Conservation (phyloP, 1,284 basidiomycete genomes). For the Heterobasidion occidentale region DNA sequence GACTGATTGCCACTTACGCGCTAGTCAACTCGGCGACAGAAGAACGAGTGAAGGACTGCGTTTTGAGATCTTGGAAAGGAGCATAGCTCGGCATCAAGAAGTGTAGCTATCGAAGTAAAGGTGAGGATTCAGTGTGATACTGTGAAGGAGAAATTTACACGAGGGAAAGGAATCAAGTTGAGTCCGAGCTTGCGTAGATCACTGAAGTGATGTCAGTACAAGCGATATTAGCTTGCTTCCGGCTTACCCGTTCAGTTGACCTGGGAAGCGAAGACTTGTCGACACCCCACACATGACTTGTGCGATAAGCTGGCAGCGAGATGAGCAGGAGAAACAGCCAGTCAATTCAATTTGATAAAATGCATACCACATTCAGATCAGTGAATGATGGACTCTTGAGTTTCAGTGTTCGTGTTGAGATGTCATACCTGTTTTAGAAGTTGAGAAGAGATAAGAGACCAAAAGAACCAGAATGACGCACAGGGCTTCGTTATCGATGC, state of each 20-base stretch:
- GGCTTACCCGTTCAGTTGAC: conserved; percentile 80
- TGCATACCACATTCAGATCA: conserved; percentile 70
- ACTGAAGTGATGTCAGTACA: conserved; percentile 29
- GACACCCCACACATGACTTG: conserved; percentile 89
- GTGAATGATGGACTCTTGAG: conserved; percentile 64
- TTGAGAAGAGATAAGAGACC: conserved; percentile 2
- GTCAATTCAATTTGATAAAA: conserved; percentile 12
- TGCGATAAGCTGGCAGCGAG: conserved; percentile 50
- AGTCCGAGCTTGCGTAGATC: conserved; percentile 90
- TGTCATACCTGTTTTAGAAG: conserved; percentile 57
- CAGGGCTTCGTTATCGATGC: conserved; percentile 92
- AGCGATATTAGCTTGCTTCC: background rate
- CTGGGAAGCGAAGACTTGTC: conserved; percentile 89
- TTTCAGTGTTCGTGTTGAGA: conserved; percentile 72
- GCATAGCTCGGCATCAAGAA: conserved; percentile 89
- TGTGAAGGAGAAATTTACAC: conserved; percentile 37
- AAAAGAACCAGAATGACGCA: conserved; percentile 24
- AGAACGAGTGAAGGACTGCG: conserved; percentile 54
- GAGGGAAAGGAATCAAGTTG: conserved; percentile 92
- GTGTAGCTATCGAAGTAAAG: conserved; percentile 49
- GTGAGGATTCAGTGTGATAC: background rate
- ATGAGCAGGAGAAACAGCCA: background rate
- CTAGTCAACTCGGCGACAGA: conserved; percentile 65
- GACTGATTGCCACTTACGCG: conserved; percentile 34
- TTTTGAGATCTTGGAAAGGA: conserved; percentile 63